Percentiles rank a stretch among this genome's conserved stretches.
phyloP scores from a whole-genome alignment of 495 filamentous ascomycete genomes.

The Podospora australis region DNA sequence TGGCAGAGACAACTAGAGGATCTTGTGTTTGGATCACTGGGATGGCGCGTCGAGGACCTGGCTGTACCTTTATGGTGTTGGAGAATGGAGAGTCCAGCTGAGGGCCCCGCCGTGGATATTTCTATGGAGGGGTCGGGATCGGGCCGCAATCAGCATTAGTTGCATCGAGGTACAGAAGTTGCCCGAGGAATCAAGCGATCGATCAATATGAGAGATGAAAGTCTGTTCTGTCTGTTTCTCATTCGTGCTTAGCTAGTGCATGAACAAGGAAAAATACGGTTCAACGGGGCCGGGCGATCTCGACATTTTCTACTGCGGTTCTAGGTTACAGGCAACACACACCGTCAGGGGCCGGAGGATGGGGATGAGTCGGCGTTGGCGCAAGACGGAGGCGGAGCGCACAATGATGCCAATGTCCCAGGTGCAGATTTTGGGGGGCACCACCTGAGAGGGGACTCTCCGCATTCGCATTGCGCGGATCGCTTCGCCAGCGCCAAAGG shows the following conservation, averaged over 20 bases:
- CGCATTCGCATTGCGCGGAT: conserved; percentile 4
- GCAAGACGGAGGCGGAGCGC: conserved; percentile 7
- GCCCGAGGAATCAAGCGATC: background rate
- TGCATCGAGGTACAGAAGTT: conserved; percentile 6
- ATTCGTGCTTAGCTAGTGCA: background rate
- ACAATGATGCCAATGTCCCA: background rate
- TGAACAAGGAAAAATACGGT: background rate
- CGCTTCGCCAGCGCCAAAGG: conserved; percentile 7
- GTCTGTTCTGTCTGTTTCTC: too few species aligned
- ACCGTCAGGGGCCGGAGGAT: background rate
- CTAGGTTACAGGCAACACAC: too few species aligned
- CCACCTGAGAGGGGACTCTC: background rate
- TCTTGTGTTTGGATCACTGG: background rate
- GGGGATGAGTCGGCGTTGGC: conserved; percentile 5
- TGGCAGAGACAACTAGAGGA: too few species aligned
- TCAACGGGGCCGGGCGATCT: background rate
- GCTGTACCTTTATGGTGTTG: background rate
- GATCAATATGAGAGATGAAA: background rate
- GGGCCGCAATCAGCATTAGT: conserved; percentile 9
- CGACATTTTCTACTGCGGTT: conserved; percentile 1
- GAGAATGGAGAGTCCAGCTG: background rate
- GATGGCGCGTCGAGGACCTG: background rate
- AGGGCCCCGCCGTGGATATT: background rate
- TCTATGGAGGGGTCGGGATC: conserved; percentile 6
- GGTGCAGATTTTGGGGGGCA: background rate